Evolutionary conservation across 352 stramenopile species (phyloP).

Genomic region (Globisporangium megalacanthum): DNA sequence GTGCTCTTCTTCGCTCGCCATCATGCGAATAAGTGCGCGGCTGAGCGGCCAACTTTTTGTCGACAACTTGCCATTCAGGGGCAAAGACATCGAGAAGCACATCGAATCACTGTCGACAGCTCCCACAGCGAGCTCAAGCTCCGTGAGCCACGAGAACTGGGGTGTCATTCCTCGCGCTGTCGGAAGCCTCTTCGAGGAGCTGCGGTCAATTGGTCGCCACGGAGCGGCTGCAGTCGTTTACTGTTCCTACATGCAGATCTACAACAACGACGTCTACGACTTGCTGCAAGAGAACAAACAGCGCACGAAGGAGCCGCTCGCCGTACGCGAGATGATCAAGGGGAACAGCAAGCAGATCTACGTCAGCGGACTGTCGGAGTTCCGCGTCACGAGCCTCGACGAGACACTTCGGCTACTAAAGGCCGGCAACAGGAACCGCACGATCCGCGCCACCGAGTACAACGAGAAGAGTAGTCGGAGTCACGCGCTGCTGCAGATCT

Average conservation of each 20-base stretch:
- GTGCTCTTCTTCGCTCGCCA: background rate
- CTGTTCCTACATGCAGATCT: slow-evolving; percentile 91
- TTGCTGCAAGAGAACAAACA: slow-evolving; percentile 61
- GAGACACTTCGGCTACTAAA: slow-evolving; percentile 80
- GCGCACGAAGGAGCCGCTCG: slow-evolving; percentile 43
- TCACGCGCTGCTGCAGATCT: slow-evolving; percentile 83
- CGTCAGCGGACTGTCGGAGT: slow-evolving; percentile 88
- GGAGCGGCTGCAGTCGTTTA: slow-evolving; percentile 68
- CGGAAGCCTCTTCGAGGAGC: slow-evolving; percentile 77
- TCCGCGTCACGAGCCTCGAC: slow-evolving; percentile 70
- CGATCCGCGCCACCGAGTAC: slow-evolving; percentile 81
- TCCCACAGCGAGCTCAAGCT: background rate
- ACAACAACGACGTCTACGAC: slow-evolving; percentile 84
- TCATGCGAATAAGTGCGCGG: background rate
- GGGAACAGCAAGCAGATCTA: slow-evolving; percentile 83
- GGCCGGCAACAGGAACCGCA: slow-evolving; percentile 76
- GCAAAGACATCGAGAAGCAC: slow-evolving; percentile 49
- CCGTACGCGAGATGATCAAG: slow-evolving; percentile 66
- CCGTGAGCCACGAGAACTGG: slow-evolving; percentile 22
- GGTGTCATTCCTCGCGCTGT: slow-evolving; percentile 86
- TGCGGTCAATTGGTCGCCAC: slow-evolving; percentile 37
- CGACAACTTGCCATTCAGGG: slow-evolving; percentile 15
- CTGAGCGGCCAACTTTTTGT: too few relatives aligned
- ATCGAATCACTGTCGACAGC: slow-evolving; percentile 13
- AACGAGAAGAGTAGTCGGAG: slow-evolving; percentile 86